Conservation (phyloP, 805 yeast species). For the Maudiozyma barnettii region DNA sequence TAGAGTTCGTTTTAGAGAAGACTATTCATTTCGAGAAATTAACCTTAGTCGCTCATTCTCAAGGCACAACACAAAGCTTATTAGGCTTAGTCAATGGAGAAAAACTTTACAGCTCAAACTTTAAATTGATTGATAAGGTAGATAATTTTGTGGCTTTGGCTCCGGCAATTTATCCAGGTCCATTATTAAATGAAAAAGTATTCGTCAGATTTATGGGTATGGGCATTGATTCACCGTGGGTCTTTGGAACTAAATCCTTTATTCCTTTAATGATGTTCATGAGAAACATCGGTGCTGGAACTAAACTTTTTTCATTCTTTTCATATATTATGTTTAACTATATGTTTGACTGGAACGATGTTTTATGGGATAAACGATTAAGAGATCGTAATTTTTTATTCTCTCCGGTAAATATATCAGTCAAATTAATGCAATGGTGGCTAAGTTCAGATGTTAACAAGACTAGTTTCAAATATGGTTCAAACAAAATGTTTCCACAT, state of each 20-base stretch:
- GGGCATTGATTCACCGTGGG: slow-evolving; percentile 37
- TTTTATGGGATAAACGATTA: slow-evolving; percentile 58
- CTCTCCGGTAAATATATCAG: slow-evolving; percentile 75
- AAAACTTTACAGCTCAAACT: slow-evolving; percentile 20
- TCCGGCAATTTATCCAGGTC: slow-evolving; percentile 89
- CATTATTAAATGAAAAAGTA: slow-evolving; percentile 49
- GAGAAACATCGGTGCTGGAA: slow-evolving; percentile 41
- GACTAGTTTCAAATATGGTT: slow-evolving; percentile 35
- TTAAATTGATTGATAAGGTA: slow-evolving; percentile 41
- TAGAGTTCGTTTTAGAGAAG: slow-evolving; percentile 44
- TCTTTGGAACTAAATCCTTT: slow-evolving; percentile 73
- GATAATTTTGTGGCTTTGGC: slow-evolving; percentile 69
- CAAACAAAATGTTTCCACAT: slow-evolving; percentile 41
- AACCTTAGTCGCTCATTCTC: slow-evolving; percentile 74
- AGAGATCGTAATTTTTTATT: slow-evolving; percentile 72
- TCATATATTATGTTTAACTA: slow-evolving; percentile 81
- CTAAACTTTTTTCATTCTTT: slow-evolving; percentile 47
- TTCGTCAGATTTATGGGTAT: slow-evolving; percentile 57
- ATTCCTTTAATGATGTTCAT: slow-evolving; percentile 62
- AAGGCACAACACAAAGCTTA: slow-evolving; percentile 85
- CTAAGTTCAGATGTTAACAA: slow-evolving; percentile 35
- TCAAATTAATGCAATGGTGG: slow-evolving; percentile 92
- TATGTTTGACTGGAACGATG: slow-evolving; percentile 80
- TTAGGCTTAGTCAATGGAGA: slow-evolving; percentile 48
- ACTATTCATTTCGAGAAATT: slow-evolving; percentile 35